Base-by-base conservation (phyloP, 768 basidiomycete genomes). In the Pholiota conissans region DNA sequence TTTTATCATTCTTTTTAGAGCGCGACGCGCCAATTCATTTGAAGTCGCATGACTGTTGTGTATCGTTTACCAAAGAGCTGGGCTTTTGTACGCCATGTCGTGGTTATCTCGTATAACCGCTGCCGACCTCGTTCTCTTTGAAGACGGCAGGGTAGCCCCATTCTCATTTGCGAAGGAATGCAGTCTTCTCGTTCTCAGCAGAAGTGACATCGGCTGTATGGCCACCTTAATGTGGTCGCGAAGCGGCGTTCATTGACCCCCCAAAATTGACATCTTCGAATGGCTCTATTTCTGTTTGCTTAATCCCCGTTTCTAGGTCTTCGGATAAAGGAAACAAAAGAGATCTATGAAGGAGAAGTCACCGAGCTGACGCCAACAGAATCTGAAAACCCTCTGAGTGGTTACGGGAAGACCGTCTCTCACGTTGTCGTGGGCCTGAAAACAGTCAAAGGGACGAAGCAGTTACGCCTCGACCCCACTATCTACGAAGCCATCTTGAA, bases 401-500 rank as follows among this genome's bases (percentile, higher is more conserved):
- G 96, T 39, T 98, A 98, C 71, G 97, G 97, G 60, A 99, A 98
- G 76, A 98, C 96, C 2, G 91, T 98, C 52, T 94, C 94, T n/a
- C 95, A 98, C 73, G 96, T 98, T 67, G 79, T 98, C 55, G 89
- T 98, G 47, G 94, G 94, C 11, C 84, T 99, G 61, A 98, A 98
- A 75, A 97, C 96, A 0, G 90, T 85, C 61, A 91, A 81, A 56
- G 93, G 93, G 9, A 97, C 95, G 13, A 98, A 98, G 71, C 95
- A 97, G 66, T 83, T 98, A 9, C 84, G 95, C 29, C 74, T 98
- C 20, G 96, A 98, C 70, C 96, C 96, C 9, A 90, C 84, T 37
- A 95, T 98, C 64, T 98, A 99, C 71, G 95, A 99, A 71, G 90
- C 93, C 7, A 97, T 99, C 52, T 82, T 97, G 61, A 98, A 98